A percentile compares a stretch with the other conserved stretches of the same genome.
phyloP scores from a whole-genome alignment of 495 filamentous ascomycete species.

The Podospora fimiseda region DNA sequence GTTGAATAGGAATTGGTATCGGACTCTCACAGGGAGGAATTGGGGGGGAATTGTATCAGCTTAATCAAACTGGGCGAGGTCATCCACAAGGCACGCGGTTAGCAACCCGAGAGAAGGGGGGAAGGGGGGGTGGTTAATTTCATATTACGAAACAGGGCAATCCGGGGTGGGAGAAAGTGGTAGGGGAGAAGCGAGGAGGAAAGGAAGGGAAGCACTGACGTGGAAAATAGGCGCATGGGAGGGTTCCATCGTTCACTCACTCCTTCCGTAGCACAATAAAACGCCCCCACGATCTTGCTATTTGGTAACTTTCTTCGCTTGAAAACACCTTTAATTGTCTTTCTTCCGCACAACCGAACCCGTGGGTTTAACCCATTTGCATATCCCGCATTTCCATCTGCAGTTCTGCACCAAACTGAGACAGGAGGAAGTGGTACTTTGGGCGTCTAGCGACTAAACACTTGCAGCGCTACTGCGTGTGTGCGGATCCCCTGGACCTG shows the following conservation, averaged over 20 bases:
- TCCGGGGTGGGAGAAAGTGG: background rate
- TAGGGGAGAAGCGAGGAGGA: background rate
- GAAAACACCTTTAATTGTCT: too few relatives aligned
- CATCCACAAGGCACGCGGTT: background rate
- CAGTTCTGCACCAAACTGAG: background rate
- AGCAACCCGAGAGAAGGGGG: background rate
- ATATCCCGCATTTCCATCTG: background rate
- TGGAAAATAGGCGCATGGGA: background rate
- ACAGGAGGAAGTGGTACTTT: background rate
- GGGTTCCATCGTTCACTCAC: background rate
- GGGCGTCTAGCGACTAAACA: too few relatives aligned
- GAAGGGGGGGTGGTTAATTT: background rate
- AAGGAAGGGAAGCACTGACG: background rate
- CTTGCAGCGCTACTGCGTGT: too few relatives aligned
- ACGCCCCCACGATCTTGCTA: background rate
- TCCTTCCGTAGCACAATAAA: too few relatives aligned
- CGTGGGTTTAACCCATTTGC: background rate
- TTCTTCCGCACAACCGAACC: background rate
- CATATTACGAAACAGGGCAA: background rate
- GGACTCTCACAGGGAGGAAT: background rate
- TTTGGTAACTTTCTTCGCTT: too few relatives aligned
- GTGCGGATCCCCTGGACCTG: too few relatives aligned
- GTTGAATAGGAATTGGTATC: background rate
- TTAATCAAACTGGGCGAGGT: background rate
- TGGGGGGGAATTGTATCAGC: background rate